These are phyloP conservation scores for Rhizopogon sp. DNA, from an alignment of 768 basidiomycete species.

Conservation along the genomic window DNA sequence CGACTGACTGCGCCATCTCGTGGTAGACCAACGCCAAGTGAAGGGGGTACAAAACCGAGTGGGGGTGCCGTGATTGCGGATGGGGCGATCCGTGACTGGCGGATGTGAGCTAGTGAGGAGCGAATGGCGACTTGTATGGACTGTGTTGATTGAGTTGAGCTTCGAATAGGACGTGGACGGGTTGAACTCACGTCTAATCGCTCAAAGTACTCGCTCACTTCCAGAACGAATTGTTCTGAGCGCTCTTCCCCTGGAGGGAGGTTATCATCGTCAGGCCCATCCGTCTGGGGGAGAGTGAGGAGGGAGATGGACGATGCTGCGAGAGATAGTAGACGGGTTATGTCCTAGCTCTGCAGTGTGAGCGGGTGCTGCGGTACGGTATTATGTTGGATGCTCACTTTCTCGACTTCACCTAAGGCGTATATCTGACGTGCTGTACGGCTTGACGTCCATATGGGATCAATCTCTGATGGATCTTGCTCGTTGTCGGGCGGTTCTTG, in stretches of 20 bases:
- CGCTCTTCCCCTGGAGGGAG: slow-evolving; percentile 80
- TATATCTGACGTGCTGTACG: slow-evolving; percentile 79
- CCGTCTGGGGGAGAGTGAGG: slow-evolving; percentile 80
- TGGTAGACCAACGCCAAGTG: slow-evolving; percentile 74
- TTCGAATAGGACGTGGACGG: neutral
- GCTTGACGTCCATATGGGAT: slow-evolving; percentile 79
- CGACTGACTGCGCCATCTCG: slow-evolving; percentile 35
- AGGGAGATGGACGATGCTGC: slow-evolving; percentile 78
- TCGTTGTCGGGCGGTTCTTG: slow-evolving; percentile 1
- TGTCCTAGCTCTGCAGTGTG: slow-evolving; percentile 46
- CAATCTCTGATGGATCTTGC: slow-evolving; percentile 39
- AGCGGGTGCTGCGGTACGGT: neutral
- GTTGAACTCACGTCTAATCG: slow-evolving; percentile 62
- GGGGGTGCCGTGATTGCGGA: slow-evolving; percentile 84
- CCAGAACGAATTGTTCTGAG: slow-evolving; percentile 79
- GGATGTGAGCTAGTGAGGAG: slow-evolving; percentile 75
- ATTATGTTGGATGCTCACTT: slow-evolving; percentile 35
- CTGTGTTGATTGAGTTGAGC: slow-evolving; percentile 28
- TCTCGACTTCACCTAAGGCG: slow-evolving; percentile 76
- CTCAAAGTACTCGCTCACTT: slow-evolving; percentile 84
- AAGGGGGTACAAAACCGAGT: slow-evolving; percentile 67
- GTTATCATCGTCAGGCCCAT: slow-evolving; percentile 58
- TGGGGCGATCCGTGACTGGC: slow-evolving; percentile 77
- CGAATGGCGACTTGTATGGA: slow-evolving; percentile 73
- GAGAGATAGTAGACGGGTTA: slow-evolving; percentile 66